Percentiles rank a stretch among this genome's conserved stretches.
Evolutionary conservation across 805 yeast species (phyloP).

Genomic region (Pichia gijzeniarum): DNA sequence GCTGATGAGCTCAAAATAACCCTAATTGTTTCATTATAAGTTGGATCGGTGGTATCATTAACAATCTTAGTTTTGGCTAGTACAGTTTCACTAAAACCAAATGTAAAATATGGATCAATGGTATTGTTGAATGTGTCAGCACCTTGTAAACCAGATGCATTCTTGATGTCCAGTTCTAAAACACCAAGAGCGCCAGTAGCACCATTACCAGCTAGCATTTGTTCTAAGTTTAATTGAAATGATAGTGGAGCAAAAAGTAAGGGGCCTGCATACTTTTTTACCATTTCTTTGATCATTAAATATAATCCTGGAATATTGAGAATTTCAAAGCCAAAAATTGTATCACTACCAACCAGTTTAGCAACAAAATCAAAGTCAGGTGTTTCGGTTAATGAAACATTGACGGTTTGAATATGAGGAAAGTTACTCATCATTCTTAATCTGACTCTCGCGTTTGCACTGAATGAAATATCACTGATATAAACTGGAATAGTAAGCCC

Average conservation of each 20-base stretch:
- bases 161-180: constrained; percentile 57
- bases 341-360: constrained; percentile 68
- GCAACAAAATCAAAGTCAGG: constrained; percentile 85
- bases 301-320: constrained; percentile 82
- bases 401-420: constrained; percentile 92
- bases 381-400: constrained; percentile 75
- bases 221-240: constrained; percentile 88
- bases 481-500: constrained; percentile 77
- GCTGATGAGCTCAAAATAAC: constrained; percentile 67
- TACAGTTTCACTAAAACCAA: constrained; percentile 53
- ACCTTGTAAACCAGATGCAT: constrained; percentile 64
- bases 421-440: constrained; percentile 83
- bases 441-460: constrained; percentile 69
- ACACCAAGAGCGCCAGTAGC: constrained; percentile 82
- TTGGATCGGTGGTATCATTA: constrained; percentile 62
- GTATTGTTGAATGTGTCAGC: constrained; percentile 69
- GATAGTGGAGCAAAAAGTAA: constrained; percentile 85
- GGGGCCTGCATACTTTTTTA: constrained; percentile 82
- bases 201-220: constrained; percentile 77
- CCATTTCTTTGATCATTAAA: constrained; percentile 77
- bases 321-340: constrained; percentile 81
- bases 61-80: constrained; percentile 67
- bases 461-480: constrained; percentile 74
- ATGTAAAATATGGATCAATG: constrained; percentile 80
- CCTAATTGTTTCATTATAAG: constrained; percentile 75